A percentile compares a stretch with the other conserved stretches of the same genome.
Conservation (phyloP, 495 filamentous ascomycete genomes). For the Penicillium parvum region DNA sequence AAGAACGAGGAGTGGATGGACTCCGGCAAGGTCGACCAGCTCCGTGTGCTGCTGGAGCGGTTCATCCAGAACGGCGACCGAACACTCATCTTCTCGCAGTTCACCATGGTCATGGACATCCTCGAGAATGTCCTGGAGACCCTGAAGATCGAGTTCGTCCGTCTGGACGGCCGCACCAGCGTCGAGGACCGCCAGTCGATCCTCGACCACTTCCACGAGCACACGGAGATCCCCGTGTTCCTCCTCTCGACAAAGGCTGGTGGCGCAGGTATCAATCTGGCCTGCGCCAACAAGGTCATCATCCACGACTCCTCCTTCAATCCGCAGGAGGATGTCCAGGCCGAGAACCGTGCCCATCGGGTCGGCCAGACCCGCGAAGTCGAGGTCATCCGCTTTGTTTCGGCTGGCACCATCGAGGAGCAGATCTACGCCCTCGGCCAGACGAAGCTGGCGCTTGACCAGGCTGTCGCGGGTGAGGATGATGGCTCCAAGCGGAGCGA, state of each 20-base stretch:
- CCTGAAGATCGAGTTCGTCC: constrained; percentile 66
- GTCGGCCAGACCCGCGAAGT: constrained; percentile 88
- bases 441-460: constrained; percentile 89
- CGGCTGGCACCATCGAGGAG: constrained; percentile 82
- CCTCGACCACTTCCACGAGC: constrained; percentile 70
- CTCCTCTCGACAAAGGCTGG: constrained; percentile 90
- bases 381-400: constrained; percentile 80
- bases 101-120: constrained; percentile 86
- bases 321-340: constrained; percentile 93
- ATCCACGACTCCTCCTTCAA: constrained; percentile 97
- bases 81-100: constrained; percentile 85
- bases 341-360: constrained; percentile 92
- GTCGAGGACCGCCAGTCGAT: constrained; percentile 82
- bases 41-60: constrained; percentile 63
- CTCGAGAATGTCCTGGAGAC: constrained; percentile 76
- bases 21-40: constrained; percentile 79
- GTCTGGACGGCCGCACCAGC: constrained; percentile 79
- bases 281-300: constrained; percentile 92
- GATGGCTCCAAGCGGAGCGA: constrained; percentile 48
- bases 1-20: constrained; percentile 81
- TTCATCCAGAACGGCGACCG: constrained; percentile 83
- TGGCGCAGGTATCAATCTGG: constrained; percentile 91
- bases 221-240: constrained; percentile 80
- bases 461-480: constrained; percentile 67
- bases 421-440: constrained; percentile 84